A percentile compares a stretch with the other conserved stretches of the same genome.
Conservation (phyloP, 345 rosid species). For the Citrus medica region DNA sequence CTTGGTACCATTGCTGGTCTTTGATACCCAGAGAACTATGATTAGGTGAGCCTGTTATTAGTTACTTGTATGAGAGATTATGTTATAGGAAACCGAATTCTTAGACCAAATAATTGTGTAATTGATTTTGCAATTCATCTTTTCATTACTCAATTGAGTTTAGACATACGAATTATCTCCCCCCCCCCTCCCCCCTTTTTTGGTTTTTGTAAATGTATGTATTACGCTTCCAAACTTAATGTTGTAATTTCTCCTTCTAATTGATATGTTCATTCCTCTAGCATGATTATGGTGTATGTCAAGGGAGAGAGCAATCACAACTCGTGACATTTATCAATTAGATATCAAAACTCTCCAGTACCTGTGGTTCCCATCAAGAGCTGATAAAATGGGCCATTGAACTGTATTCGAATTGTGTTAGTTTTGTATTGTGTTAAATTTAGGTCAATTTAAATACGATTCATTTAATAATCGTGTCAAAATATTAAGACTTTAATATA, state of each 20-base stretch:
- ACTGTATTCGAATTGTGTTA: too few relatives aligned
- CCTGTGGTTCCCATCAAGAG: too few relatives aligned
- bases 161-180: neutral
- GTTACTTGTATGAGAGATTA: conserved; percentile 3
- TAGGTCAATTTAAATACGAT: too few relatives aligned
- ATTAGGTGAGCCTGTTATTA: neutral
- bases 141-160: neutral
- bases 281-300: neutral
- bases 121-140: neutral
- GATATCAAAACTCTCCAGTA: too few relatives aligned
- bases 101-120: neutral
- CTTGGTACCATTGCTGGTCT: neutral
- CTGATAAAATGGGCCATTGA: too few relatives aligned
- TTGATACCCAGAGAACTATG: neutral
- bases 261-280: neutral
- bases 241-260: neutral
- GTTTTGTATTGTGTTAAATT: too few relatives aligned
- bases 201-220: neutral
- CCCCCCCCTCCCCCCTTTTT: too few relatives aligned
- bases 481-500: too few relatives aligned
- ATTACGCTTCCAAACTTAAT: neutral
- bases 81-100: neutral
- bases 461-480: too few relatives aligned
- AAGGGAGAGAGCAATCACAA: too few relatives aligned
- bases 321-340: too few relatives aligned